Evolutionary conservation across 305 asterid genomes (phyloP), one percentile per base, ranked within the genome.

Genomic region (Petunia hybrid): DNA sequence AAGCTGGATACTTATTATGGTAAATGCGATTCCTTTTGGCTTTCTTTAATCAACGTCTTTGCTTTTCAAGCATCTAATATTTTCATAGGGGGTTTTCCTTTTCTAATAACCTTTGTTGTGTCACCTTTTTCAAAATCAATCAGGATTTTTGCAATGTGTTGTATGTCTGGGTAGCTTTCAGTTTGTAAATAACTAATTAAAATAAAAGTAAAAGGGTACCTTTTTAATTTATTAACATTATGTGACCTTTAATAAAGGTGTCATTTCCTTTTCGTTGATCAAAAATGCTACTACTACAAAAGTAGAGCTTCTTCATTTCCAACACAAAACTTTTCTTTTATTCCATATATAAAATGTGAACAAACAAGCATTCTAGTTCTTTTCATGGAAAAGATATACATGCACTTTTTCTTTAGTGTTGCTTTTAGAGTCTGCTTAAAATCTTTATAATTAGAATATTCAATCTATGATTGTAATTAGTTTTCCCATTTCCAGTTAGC

Each of bases 21-120:
- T 74, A 74, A 87, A 82, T 82, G 89, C 88, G 83, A 84, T 84
- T 86, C 85, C 90, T 88, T 85, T 85, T 80, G 62, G 84, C 70
- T 77, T 75, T 62, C 31, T 71, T 51, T 35, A 51, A 73, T 73
- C 78, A 36, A 80, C 71, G 82, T 77, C 86, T 62, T 67, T 53
- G 75, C 80, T 64, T 80, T 70, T 41, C 75, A 71, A 79, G 76
- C 84, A 85, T 80, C 82, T 68, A 61, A 57, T 82, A 76, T 68
- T 69, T 80, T 79, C 64, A 69, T 82, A 36, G 59, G 31, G 31
- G 31, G 1, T 67, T 13, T 6, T 14, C 36, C 12, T 73, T 51
- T 42, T 36, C 5, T 48, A 73, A 74, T 70, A 16, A 46, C 31
- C 40, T 70, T 46, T 61, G 66, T 64, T 12, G 46, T 64, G 45